These are phyloP conservation scores for Ogataea hybrid DNA, from an alignment of 1,139 yeast genomes.

Conservation along the genomic window DNA sequence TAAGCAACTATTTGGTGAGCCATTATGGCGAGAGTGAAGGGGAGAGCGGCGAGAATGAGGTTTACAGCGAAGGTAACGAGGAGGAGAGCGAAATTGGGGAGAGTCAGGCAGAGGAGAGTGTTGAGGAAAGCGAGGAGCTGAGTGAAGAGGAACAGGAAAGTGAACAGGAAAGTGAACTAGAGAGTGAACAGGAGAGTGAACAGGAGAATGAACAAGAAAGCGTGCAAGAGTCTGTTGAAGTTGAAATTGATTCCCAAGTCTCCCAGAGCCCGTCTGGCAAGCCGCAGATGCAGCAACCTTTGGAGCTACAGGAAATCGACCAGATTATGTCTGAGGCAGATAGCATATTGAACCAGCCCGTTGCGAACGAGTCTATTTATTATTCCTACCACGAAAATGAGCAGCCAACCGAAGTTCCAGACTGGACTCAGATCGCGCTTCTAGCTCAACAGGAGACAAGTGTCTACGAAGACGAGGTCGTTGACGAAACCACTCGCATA, in stretches of 20 bases:
- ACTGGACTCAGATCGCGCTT: conserved; percentile 11
- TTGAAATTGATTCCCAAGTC: too few relatives aligned
- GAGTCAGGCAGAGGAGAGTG: conserved; percentile 9
- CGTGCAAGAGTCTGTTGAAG: neutral
- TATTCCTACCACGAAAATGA: conserved; percentile 2
- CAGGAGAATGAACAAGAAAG: too few relatives aligned
- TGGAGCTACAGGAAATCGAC: conserved; percentile 1
- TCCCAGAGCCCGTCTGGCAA: too few relatives aligned
- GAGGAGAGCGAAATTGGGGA: neutral
- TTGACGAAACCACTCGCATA: conserved; percentile 7
- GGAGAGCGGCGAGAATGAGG: conserved; percentile 7
- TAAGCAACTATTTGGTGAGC: conserved; percentile 2
- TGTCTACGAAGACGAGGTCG: conserved; percentile 7
- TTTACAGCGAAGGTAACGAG: neutral
- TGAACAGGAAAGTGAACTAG: neutral
- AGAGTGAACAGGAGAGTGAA: too few relatives aligned
- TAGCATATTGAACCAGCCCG: neutral
- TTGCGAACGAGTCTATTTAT: conserved; percentile 2
- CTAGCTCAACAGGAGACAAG: conserved; percentile 14
- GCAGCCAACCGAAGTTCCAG: conserved; percentile 3
- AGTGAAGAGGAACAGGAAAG: neutral
- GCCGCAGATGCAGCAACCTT: neutral
- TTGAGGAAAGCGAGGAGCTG: neutral
- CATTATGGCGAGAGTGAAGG: conserved; percentile 2
- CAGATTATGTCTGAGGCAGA: conserved; percentile 5